These are phyloP conservation scores for Candida gigantensis DNA, from an alignment of 1,139 yeast species.

Conservation along the genomic window DNA sequence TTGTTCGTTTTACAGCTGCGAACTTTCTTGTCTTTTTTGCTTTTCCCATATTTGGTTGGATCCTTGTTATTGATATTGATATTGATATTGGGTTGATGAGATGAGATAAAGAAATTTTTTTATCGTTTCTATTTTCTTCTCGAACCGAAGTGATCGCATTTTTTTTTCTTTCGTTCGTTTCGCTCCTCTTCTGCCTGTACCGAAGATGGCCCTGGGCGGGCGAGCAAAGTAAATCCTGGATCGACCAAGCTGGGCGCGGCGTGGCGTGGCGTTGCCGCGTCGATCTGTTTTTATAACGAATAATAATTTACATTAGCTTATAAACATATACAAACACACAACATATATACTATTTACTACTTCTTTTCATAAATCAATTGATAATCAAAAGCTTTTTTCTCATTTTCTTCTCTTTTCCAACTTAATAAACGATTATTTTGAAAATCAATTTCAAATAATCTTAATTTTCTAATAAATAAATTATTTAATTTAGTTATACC, in stretches of 20 bases:
- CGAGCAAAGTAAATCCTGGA: no score
- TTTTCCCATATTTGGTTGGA: constrained; percentile 72
- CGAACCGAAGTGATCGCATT: background rate
- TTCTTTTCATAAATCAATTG: constrained; percentile 28
- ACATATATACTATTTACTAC: background rate
- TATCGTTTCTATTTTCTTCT: background rate
- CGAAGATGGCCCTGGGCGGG: no score
- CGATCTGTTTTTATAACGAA: no score
- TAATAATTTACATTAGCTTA: background rate
- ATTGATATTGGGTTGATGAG: background rate
- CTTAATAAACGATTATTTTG: constrained; percentile 28
- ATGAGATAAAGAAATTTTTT: constrained; percentile 4
- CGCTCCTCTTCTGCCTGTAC: no score
- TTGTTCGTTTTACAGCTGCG: constrained; percentile 83
- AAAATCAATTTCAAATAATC: constrained; percentile 39
- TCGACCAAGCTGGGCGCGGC: no score
- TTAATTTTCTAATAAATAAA: constrained; percentile 31
- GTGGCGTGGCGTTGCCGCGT: no score
- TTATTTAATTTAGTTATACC: constrained; percentile 29
- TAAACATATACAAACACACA: background rate
- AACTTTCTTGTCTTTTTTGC: constrained; percentile 95
- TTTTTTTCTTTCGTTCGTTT: background rate
- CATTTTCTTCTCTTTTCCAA: constrained; percentile 41
- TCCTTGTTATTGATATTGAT: background rate
- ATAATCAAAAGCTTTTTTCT: constrained; percentile 32